Evolutionary conservation across 371 early-diverging fungal genomes (phyloP), one percentile per base, ranked within the genome.

Genomic region (Mortierella sp.): DNA sequence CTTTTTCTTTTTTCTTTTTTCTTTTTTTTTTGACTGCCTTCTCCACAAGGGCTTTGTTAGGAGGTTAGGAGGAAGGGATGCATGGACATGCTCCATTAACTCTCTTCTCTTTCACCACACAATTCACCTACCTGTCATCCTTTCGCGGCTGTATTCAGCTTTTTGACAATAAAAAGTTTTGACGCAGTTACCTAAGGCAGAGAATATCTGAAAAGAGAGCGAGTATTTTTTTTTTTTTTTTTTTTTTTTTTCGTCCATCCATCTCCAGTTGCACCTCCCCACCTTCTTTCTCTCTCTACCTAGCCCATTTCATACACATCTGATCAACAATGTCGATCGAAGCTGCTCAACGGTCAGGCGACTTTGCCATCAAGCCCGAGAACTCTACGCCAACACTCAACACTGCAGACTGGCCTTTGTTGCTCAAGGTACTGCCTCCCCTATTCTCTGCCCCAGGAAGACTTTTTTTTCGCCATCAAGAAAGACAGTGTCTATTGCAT

Each of bases 381-480:
- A 83, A 84, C 59, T 71, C 81, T 55, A 89, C 90, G 6, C 89
- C 96, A 44, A 77, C 92, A 25, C 83, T 97, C 60, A 93, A 97
- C 81, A 94, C 98, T 48, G 93, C 95, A 21, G 85, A 90, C 68
- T 97, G 98, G 98, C 98, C 98, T 46, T 89, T 96, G 69, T 88
- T 97, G 51, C 85, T 97, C 62, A 96, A 97, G 89, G 94, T 93
- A 82, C 48, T 68, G 37, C 37, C 37, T n/a, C 37, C 9, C 37
- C 9, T 37, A 3, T 9, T 16, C 19, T 25, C 26, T 6, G 30
- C 21, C n/a, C 4, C 48, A 57, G 25, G n/a, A 63, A 62, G 50
- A 4, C 44, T 56, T 62, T 46, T n/a, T n/a, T n/a, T n/a, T n/a
- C n/a, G n/a, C n/a, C 18, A 28, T 9, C 21, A 44, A 28, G 12